Evolutionary conservation across 2,329 filamentous ascomycete species (phyloP), one percentile per base, ranked within the genome.

Genomic region (Scedosporium apiospermum): DNA sequence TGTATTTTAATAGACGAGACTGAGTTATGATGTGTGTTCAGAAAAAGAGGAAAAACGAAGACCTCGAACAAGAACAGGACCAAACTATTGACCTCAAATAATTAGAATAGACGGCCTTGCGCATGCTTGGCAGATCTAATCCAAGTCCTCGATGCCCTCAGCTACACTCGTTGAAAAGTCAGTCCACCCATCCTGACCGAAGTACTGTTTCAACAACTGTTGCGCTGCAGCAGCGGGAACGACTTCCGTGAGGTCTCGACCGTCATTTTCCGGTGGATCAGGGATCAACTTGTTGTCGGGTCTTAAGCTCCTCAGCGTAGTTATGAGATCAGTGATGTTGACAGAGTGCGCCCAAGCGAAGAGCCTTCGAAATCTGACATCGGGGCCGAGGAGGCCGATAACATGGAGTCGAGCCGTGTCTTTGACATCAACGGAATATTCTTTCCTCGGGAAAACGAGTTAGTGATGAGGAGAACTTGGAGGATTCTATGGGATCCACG

Each of bases 271-370:
- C 16, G 58, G 41, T n/a, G 61, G 55, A 16, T 62, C 55, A 42
- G 64, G 64, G 5, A 65, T 65, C 18, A 62, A 18, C 42, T 62
- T 63, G n/a, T 65, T 65, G 12, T 65, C 49, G 16, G 64, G 64
- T 14, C 64, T 61, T 6, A 65, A 55, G 42, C 53, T 51, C 14
- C 30, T 55, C 7, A 65, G 18, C 4, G 34, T 30, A n/a, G 63
- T 49, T 14, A 65, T 60, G 14, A 65, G 30, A n/a, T 65, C 64
- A 0, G 62, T 60, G 3, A 30, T 53, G 62, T 62, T 65, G 42
- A 61, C 30, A 23, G 51, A 6, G 23, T 26, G 51, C 5, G 18
- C 51, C 51, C 51, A 55, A 14, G 51, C 18, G 10, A 55, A 55
- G 18, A 55, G 23, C 9, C 51, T 55, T 16, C 23, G 51, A 23